Base-by-base conservation (phyloP, 345 rosid species). In the Punica granatum region DNA sequence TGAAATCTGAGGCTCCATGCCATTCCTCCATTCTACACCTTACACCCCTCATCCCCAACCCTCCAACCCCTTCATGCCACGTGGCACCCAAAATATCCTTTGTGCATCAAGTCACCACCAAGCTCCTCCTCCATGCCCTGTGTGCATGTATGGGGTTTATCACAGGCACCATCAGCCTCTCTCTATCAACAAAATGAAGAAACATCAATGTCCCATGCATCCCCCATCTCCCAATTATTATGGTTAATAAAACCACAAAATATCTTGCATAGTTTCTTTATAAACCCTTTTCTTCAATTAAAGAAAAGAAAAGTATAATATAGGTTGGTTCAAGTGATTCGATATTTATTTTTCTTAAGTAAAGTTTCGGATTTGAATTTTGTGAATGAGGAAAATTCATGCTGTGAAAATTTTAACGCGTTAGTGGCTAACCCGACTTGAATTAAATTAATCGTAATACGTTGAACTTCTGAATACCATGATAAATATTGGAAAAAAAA, bases 81-180 rank as follows among this genome's bases (percentile, higher is more conserved):
- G 88, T 90, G 88, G 62, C 76, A 67, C 5, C 21, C 39, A 69
- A 67, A 64, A 80, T 88, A 90, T 88, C 96, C 92, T 70, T 67
- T 78, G 72, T 36, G 25, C 54, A 68, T 64, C 68, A 63, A 75
- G 72, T 64, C 39, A 72, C 80, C 81, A 76, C 95, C 95, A 82
- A 77, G 82, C 75, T 78, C 77, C 74, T 76, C 77, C 84, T 73
- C 86, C 92, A 80, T 80, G 34, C 83, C 84, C 63, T 39, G 41
- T 72, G 69, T 42, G 43, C 46, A 51, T 34, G 46, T 49, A 69
- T 8, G 30, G 7, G 12, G 9, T 32, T 15, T 25, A 60, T 79
- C 79, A 78, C 63, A 82, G 87, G 79, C 80, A 84, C 73, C 85
- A 69, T 88, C 89, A 68, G n/a, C n/a, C n/a, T 73, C 81, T 72